These are phyloP conservation scores for Peterozyma xylosa DNA, from an alignment of 805 yeast genomes.

Conservation along the genomic window DNA sequence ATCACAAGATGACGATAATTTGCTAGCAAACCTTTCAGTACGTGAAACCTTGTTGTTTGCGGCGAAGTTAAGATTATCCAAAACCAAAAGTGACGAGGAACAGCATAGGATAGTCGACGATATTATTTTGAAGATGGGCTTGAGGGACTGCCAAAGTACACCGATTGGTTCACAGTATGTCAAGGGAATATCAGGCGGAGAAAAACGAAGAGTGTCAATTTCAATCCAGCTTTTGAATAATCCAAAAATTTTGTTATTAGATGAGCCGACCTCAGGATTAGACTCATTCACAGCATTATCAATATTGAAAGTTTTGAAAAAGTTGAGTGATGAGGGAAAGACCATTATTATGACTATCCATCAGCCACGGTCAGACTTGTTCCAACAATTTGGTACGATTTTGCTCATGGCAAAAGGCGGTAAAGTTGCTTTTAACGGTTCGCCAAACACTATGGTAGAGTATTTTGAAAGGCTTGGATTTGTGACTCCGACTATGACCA, in stretches of 20 bases:
- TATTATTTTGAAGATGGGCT: constrained; percentile 48
- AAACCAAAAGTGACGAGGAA: constrained; percentile 24
- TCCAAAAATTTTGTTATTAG: constrained; percentile 58
- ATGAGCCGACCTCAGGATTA: constrained; percentile 78
- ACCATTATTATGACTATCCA: constrained; percentile 68
- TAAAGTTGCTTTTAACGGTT: constrained; percentile 52
- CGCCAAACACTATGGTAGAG: constrained; percentile 28
- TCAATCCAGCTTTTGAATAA: constrained; percentile 61
- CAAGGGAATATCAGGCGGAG: constrained; percentile 62
- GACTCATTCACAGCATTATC: constrained; percentile 65
- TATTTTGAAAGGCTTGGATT: constrained; percentile 40
- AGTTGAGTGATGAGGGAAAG: constrained; percentile 40
- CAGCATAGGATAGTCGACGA: constrained; percentile 37
- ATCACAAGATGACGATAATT: constrained; percentile 63
- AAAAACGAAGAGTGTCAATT: constrained; percentile 67
- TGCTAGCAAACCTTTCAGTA: constrained; percentile 62
- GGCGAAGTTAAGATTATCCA: constrained; percentile 53
- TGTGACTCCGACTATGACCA: constrained; percentile 45
- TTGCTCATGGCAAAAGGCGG: constrained; percentile 62
- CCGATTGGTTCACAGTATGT: constrained; percentile 43
- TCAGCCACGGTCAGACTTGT: constrained; percentile 66
- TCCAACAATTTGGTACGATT: constrained; percentile 52
- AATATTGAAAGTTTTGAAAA: constrained; percentile 45
- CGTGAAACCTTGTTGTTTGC: constrained; percentile 62
- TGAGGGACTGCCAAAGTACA: constrained; percentile 62